Base-by-base conservation (phyloP, 2,329 filamentous ascomycete genomes). In the Aureobasidium sp. region DNA sequence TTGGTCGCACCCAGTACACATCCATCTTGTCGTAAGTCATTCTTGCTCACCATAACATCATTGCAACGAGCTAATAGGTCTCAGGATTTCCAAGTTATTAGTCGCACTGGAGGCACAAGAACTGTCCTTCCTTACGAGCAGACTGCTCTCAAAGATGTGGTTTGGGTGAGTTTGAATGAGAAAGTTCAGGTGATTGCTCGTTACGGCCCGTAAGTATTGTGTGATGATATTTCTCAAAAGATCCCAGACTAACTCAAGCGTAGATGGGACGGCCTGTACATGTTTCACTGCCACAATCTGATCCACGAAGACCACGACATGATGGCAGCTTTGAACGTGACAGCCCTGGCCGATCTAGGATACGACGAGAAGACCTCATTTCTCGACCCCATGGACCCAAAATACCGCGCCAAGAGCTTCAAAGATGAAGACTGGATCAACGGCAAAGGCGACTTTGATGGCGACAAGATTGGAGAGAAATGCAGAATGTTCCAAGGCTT, bases 121-220 rank as follows among this genome's bases (percentile, higher is more conserved):
- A 61, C 60, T 11, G 72, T 81, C 4, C 59, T 70, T 56, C 70
- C 75, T 0, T 82, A 82, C 58, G 79, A 83, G 64, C 66, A 68
- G 2, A 73, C 70, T 0, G 79, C 76, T 0, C 70, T 80, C 16
- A 81, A 82, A 63, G 79, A 83, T 58, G 75, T 80, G 1, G 77
- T 81, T 2, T 77, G 77, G 70, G 68, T 83, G 1, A 75, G 71
- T 8, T 65, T 64, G 0, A 72, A 72, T 16, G 79, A 82, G 65
- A 72, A 66, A 1, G 74, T 77, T 11, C 67, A 70, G 5, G 76
- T 79, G 0, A 69, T 77, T 35, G 77, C 76, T 1, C 68, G 73
- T 59, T 79, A 75, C 6, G 41, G 41, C 41, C 41, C 41, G 41
- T 45, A 34, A 45, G 41, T 27, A 39, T 14, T 12, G 16, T 5